phyloP scores from a whole-genome alignment of 257 asterid genomes.

The Primulina huaijiensis region DNA sequence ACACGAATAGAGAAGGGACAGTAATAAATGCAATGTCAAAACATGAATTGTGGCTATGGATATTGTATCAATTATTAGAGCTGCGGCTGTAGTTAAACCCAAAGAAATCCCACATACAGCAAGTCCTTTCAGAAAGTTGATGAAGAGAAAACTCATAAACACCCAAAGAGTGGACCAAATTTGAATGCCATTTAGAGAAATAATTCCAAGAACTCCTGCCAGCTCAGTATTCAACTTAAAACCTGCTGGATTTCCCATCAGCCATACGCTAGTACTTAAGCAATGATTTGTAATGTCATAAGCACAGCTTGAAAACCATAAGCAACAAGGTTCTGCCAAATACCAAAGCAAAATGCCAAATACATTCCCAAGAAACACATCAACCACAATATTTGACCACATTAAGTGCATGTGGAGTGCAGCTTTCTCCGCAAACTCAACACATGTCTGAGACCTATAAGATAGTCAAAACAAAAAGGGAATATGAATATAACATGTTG shows the following conservation, averaged over 20 bases:
- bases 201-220: conserved; percentile 92
- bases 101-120: conserved; percentile 67
- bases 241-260: conserved; percentile 98
- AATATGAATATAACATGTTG: conserved; percentile 4
- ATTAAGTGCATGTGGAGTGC: conserved; percentile 62
- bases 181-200: conserved; percentile 75
- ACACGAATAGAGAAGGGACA: conserved; percentile 68
- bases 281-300: conserved; percentile 66
- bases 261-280: conserved; percentile 92
- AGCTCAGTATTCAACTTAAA: conserved; percentile 95
- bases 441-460: conserved; percentile 67
- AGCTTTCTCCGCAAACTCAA: conserved; percentile 76
- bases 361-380: conserved; percentile 72
- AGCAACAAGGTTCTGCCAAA: conserved; percentile 51
- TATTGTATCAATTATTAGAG: conserved; percentile 62
- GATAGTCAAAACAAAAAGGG: conserved; percentile 23
- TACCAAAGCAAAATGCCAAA: conserved; percentile 62
- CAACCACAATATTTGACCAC: conserved; percentile 77
- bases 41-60: conserved; percentile 72
- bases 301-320: conserved; percentile 50
- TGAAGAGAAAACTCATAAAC: conserved; percentile 50
- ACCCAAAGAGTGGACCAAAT: conserved; percentile 94
- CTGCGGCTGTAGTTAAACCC: conserved; percentile 80
- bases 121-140: conserved; percentile 51
- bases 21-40: conserved; percentile 63